A percentile compares a stretch with the other conserved stretches of the same genome.
phyloP scores from a whole-genome alignment of 805 yeast species.

The Kodamaea jinghongensis region DNA sequence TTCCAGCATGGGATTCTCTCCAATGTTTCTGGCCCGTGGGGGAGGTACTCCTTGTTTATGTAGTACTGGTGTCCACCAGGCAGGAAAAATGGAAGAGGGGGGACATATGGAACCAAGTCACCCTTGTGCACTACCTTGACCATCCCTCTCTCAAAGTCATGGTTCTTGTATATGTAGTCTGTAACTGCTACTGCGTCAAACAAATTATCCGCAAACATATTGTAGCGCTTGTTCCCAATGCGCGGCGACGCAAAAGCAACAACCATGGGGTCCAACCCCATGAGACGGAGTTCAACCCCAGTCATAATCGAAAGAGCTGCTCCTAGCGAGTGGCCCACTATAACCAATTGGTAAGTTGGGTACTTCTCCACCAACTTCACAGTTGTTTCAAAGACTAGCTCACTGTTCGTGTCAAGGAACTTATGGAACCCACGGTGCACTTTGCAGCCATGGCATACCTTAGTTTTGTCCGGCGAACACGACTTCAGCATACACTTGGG shows the following conservation, averaged over 20 bases:
- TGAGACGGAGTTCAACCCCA: slow-evolving; percentile 57
- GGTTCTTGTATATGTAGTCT: slow-evolving; percentile 16
- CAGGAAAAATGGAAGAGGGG: slow-evolving; percentile 44
- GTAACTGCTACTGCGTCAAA: slow-evolving; percentile 39
- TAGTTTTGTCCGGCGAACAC: background rate
- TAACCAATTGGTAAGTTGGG: slow-evolving; percentile 49
- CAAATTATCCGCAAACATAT: slow-evolving; percentile 49
- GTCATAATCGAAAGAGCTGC: slow-evolving; percentile 66
- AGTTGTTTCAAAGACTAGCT: slow-evolving; percentile 26
- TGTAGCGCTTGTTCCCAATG: slow-evolving; percentile 53
- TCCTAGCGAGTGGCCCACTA: slow-evolving; percentile 76
- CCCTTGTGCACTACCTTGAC: slow-evolving; percentile 56
- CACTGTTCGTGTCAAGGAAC: slow-evolving; percentile 42
- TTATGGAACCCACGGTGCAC: slow-evolving; percentile 66
- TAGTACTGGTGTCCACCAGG: slow-evolving; percentile 54
- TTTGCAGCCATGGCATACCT: slow-evolving; percentile 47
- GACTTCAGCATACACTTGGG: background rate
- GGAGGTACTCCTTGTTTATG: slow-evolving; percentile 39
- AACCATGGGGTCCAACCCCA: slow-evolving; percentile 54
- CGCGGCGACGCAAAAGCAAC: slow-evolving; percentile 65
- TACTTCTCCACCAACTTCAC: slow-evolving; percentile 26
- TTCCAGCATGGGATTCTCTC: slow-evolving; percentile 3
- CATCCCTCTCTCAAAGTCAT: slow-evolving; percentile 37
- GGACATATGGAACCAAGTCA: slow-evolving; percentile 60
- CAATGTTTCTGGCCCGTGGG: slow-evolving; percentile 25